Percentiles rank a stretch among this genome's conserved stretches.
phyloP scores from a whole-genome alignment of 768 basidiomycete species.

The Auricularia auricula-judae region DNA sequence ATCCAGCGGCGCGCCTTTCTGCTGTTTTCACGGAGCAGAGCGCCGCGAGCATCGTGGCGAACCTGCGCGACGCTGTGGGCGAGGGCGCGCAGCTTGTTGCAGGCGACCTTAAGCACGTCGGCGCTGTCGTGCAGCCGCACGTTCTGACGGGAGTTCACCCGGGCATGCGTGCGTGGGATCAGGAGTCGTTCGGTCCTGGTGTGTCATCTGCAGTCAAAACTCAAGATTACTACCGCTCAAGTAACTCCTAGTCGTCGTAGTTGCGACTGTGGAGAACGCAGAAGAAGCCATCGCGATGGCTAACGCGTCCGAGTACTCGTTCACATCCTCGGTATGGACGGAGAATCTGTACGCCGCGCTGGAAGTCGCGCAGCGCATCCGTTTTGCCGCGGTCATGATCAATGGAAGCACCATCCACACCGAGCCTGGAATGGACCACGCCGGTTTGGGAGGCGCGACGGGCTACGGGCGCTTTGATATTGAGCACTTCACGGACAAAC shows the following conservation, averaged over 20 bases:
- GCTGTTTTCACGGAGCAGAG: constrained; percentile 34
- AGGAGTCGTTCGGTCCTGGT: constrained; percentile 57
- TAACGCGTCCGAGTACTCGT: constrained; percentile 41
- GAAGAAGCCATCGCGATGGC: constrained; percentile 47
- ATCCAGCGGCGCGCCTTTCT: constrained; percentile 21
- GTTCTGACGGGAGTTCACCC: constrained; percentile 35
- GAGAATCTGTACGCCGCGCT: constrained; percentile 31
- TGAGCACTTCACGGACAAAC: constrained; percentile 37
- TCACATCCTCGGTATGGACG: constrained; percentile 44
- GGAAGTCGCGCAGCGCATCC: constrained; percentile 35
- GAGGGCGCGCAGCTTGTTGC: constrained; percentile 35
- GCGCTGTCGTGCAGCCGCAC: constrained; percentile 41
- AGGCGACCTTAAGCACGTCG: constrained; percentile 30
- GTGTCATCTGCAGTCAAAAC: not conserved
- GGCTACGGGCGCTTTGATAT: constrained; percentile 45
- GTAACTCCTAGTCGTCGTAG: constrained; percentile 25
- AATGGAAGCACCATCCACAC: constrained; percentile 43
- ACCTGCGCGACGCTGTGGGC: constrained; percentile 33
- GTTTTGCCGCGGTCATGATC: constrained; percentile 19
- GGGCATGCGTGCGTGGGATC: constrained; percentile 42
- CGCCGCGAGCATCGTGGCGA: constrained; percentile 32
- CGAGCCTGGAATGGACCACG: constrained; percentile 26
- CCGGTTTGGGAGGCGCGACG: constrained; percentile 31
- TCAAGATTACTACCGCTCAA: not conserved
- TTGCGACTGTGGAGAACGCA: constrained; percentile 34